A percentile compares a stretch with the other conserved stretches of the same genome.
These are phyloP conservation scores for Gardenia jasminoides DNA, from an alignment of 257 asterid species.

Conservation along the genomic window DNA sequence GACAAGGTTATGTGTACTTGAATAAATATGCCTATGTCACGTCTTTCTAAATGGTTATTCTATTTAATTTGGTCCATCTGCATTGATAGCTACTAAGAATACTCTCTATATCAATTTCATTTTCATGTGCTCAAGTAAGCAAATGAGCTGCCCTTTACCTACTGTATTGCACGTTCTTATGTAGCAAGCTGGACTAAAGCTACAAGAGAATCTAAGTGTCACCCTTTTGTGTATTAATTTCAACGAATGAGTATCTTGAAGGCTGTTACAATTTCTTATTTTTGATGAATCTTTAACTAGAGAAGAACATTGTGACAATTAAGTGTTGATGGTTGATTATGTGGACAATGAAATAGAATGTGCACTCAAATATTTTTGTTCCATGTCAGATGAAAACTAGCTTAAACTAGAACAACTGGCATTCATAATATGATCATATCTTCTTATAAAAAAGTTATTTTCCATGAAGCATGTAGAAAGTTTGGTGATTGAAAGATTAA, in stretches of 20 bases:
- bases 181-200: slow-evolving; percentile 95
- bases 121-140: slow-evolving; percentile 1
- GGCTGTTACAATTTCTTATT: not conserved
- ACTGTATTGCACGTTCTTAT: slow-evolving; percentile 59
- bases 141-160: slow-evolving; percentile 18
- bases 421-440: not conserved
- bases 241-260: not conserved
- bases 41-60: not conserved
- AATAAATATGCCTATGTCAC: not conserved
- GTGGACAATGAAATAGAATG: not conserved
- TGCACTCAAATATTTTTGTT: not conserved
- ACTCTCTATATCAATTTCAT: not conserved
- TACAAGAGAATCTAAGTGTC: slow-evolving; percentile 75
- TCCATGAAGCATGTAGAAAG: not conserved
- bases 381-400: not conserved
- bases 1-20: not conserved
- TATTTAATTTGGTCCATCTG: not conserved
- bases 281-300: not conserved
- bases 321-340: not conserved
- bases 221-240: slow-evolving; percentile 11
- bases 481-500: not conserved
- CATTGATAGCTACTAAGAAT: not conserved
- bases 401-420: not conserved
- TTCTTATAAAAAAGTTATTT: not conserved
- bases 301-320: not conserved